Conservation (phyloP, 75 land plant genomes). For the Isoetes taiwanensis region DNA sequence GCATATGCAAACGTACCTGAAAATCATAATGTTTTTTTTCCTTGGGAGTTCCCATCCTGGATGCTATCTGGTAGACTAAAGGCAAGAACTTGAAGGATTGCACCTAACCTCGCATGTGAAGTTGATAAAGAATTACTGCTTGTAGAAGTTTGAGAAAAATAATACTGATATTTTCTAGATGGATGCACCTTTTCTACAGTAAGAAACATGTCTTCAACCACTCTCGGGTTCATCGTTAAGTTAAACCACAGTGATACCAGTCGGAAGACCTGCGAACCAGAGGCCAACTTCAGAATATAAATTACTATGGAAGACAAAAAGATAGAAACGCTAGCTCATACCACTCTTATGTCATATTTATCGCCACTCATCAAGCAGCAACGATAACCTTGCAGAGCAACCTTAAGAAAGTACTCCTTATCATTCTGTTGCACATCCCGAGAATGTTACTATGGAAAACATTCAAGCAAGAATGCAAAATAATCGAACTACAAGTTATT, state of each 20-base stretch:
- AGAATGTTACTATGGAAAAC: too few species aligned
- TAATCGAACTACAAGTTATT: too few species aligned
- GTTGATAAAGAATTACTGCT: not conserved
- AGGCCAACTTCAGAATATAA: not conserved
- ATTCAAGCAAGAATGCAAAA: too few species aligned
- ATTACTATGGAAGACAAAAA: not conserved
- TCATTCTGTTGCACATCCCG: too few species aligned
- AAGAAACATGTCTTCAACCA: constrained; percentile 56
- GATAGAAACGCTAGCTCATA: constrained; percentile 18
- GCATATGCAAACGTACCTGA: too few species aligned
- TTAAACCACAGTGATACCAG: constrained; percentile 93
- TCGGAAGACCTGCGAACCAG: constrained; percentile 66
- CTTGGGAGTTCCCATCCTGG: constrained; percentile 67
- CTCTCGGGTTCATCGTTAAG: constrained; percentile 44
- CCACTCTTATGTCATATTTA: constrained; percentile 92
- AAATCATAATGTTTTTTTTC: constrained; percentile 46
- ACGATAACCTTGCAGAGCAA: constrained; percentile 69
- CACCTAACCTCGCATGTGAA: constrained; percentile 47
- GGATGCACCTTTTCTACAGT: constrained; percentile 56
- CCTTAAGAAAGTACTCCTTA: constrained; percentile 49
- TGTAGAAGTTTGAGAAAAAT: not conserved
- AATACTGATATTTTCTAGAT: not conserved
- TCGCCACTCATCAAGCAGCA: constrained; percentile 62
- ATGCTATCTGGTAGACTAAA: constrained; percentile 94
- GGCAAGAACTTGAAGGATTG: constrained; percentile 91